A percentile compares a stretch with the other conserved stretches of the same genome.
phyloP scores from a whole-genome alignment of 371 early-diverging fungal genomes.

The Chytridium lagenaria region DNA sequence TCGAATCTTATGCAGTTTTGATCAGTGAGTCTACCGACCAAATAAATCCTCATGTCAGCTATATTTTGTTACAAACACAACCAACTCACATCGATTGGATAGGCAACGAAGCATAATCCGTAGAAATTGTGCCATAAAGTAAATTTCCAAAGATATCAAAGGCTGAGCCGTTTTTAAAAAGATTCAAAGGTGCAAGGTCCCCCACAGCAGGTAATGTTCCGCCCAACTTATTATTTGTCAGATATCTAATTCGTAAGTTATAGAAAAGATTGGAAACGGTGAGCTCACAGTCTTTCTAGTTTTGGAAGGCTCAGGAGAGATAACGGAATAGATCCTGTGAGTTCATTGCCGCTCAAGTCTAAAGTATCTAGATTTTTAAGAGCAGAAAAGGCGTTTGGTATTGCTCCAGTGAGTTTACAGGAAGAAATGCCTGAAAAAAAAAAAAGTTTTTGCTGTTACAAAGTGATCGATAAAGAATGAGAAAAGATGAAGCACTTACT shows the following conservation, averaged over 20 bases:
- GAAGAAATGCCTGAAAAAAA: not conserved
- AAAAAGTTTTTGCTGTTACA: too few relatives aligned
- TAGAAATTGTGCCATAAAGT: too few relatives aligned
- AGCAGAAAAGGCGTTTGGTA: too few relatives aligned
- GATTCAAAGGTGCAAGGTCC: not conserved
- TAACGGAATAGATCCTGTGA: not conserved
- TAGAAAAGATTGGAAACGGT: not conserved
- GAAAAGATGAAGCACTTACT: too few relatives aligned
- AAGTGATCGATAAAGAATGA: too few relatives aligned
- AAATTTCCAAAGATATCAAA: not conserved
- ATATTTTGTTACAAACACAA: not conserved
- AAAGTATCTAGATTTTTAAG: too few relatives aligned
- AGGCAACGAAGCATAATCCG: not conserved
- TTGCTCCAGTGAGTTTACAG: not conserved
- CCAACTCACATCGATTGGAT: not conserved
- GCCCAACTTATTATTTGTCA: not conserved
- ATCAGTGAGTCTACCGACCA: not conserved
- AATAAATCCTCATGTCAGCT: too few relatives aligned
- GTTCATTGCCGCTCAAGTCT: too few relatives aligned
- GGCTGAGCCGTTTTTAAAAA: too few relatives aligned
- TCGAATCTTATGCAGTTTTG: not conserved
- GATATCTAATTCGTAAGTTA: not conserved
- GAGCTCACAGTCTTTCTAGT: not conserved
- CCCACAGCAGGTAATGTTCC: not conserved
- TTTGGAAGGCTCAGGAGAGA: not conserved